Percentiles rank a stretch among this genome's conserved stretches.
These are phyloP conservation scores for Salix koriyanagi DNA, from an alignment of 345 rosid species.

Conservation along the genomic window DNA sequence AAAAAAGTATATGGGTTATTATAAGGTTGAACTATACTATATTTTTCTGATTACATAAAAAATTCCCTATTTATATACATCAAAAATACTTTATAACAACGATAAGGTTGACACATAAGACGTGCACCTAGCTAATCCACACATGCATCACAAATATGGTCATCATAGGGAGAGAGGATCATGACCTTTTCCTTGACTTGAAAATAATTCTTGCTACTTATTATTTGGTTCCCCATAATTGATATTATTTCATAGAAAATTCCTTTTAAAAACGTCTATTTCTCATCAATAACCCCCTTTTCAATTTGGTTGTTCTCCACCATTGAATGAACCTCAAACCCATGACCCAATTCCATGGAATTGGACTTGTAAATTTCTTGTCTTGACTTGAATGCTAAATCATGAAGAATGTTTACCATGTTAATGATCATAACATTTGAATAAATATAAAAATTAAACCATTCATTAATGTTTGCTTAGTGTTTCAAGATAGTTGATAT, in stretches of 20 bases:
- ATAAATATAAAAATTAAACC: too few species aligned
- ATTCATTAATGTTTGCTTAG: too few species aligned
- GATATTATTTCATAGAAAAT: neutral
- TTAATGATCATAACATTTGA: too few species aligned
- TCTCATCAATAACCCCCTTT: neutral
- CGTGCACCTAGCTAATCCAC: neutral
- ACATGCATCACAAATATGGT: neutral
- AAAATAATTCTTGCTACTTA: neutral
- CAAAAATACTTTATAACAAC: neutral
- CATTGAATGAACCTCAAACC: neutral
- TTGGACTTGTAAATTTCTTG: neutral
- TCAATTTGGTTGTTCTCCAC: neutral
- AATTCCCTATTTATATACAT: too few species aligned
- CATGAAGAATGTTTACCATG: neutral
- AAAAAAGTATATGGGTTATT: too few species aligned
- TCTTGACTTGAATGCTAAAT: neutral
- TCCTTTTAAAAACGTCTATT: neutral
- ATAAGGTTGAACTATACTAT: too few species aligned
- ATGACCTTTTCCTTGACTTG: neutral
- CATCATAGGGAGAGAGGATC: neutral
- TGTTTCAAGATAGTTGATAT: too few species aligned
- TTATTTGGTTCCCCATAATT: neutral
- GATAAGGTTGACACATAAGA: neutral
- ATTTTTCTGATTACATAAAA: too few species aligned
- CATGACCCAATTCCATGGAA: too few species aligned